Percentiles rank a stretch among this genome's conserved stretches.
Evolutionary conservation across 495 filamentous ascomycete genomes (phyloP).

Genomic region (Hypoxylon cercidicola): DNA sequence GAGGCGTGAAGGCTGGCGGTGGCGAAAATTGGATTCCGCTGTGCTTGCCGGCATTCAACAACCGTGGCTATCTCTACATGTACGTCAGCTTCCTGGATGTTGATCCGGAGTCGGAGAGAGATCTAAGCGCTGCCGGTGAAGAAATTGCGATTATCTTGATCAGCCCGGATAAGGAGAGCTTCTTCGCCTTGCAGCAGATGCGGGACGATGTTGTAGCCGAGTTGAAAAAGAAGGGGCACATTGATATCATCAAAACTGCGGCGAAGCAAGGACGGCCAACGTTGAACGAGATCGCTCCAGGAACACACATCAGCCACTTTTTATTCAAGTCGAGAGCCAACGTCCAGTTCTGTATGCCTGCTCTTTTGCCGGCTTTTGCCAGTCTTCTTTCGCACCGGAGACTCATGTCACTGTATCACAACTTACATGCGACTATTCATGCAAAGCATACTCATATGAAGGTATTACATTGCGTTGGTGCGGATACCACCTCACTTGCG

Average conservation of each 20-base stretch:
- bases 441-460: constrained; percentile 83
- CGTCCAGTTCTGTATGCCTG: constrained; percentile 94
- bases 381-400: constrained; percentile 72
- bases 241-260: constrained; percentile 78
- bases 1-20: constrained; percentile 82
- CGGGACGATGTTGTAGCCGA: constrained; percentile 79
- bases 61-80: constrained; percentile 97
- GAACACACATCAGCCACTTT: constrained; percentile 85
- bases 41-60: constrained; percentile 97
- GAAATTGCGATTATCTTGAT: constrained; percentile 93
- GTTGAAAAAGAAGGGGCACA: constrained; percentile 78
- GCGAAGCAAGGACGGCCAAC: constrained; percentile 75
- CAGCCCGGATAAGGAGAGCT: constrained; percentile 89
- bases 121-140: constrained; percentile 55
- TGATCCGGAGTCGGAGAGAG: constrained; percentile 38
- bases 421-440: constrained; percentile 84
- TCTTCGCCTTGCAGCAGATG: constrained; percentile 89
- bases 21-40: constrained; percentile 98
- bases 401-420: constrained; percentile 85
- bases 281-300: constrained; percentile 78
- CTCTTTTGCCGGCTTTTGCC: constrained; percentile 76
- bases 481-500: constrained; percentile 79
- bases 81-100: constrained; percentile 90
- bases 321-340: constrained; percentile 92
- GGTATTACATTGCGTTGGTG: constrained; percentile 79